Conservation (phyloP, 2,329 filamentous ascomycete genomes). For the Blumeriella jaapii region DNA sequence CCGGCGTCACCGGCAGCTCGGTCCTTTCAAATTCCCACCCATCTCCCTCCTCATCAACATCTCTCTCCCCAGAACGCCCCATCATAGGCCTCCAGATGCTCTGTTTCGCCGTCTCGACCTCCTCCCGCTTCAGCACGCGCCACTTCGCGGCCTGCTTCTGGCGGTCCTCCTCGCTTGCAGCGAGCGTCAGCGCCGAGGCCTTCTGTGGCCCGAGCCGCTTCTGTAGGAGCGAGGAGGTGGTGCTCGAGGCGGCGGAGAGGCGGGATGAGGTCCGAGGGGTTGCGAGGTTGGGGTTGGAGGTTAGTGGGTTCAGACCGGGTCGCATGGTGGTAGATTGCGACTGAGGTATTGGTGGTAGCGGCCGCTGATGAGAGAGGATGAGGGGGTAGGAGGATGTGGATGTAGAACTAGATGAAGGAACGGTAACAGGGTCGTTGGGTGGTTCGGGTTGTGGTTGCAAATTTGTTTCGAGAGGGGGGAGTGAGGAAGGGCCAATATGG, state of each 20-base stretch:
- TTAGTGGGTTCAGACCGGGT: neutral
- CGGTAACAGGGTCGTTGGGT: neutral
- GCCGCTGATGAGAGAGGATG: too few relatives aligned
- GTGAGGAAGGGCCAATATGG: neutral
- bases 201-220: conserved; percentile 41
- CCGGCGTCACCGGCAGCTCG: conserved; percentile 37
- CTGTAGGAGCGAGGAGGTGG: conserved; percentile 35
- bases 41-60: neutral
- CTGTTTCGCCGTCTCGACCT: neutral
- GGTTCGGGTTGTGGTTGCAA: conserved; percentile 1
- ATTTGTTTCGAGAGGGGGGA: conserved; percentile 1
- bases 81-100: neutral
- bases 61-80: neutral
- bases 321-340: too few relatives aligned
- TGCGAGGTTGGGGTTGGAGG: conserved; percentile 5
- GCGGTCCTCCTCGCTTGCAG: conserved; percentile 11
- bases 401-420: too few relatives aligned
- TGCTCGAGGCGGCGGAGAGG: conserved; percentile 7
- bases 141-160: conserved; percentile 19
- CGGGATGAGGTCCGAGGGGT: conserved; percentile 9
- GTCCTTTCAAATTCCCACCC: conserved; percentile 13
- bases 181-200: conserved; percentile 33
- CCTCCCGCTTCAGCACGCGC: conserved; percentile 16
- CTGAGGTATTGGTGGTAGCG: too few relatives aligned
- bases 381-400: too few relatives aligned